Percentiles rank a stretch among this genome's conserved stretches.
Evolutionary conservation across 1,284 basidiomycete species (phyloP).

Genomic region (Nidula niveotomentosa): DNA sequence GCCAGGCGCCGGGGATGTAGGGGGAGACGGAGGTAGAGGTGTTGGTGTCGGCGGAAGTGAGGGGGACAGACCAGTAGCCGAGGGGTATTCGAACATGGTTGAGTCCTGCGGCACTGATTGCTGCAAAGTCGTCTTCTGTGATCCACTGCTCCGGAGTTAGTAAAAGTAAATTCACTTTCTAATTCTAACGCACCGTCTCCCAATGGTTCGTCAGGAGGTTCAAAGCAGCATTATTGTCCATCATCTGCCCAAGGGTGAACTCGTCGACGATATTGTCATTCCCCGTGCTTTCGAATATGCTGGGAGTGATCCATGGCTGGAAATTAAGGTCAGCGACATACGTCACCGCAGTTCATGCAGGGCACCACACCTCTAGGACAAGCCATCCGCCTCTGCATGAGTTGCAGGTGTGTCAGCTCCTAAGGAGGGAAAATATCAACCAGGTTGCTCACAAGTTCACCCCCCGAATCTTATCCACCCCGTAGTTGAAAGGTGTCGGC

Average conservation of each 20-base stretch:
- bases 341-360: too few relatives aligned
- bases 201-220: conserved; percentile 59
- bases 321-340: background rate
- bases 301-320: conserved; percentile 77
- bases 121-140: conserved; percentile 66
- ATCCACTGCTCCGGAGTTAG: conserved; percentile 49
- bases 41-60: conserved; percentile 50
- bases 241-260: conserved; percentile 63
- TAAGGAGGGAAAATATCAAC: conserved; percentile 2
- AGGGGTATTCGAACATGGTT: conserved; percentile 81
- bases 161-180: background rate
- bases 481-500: conserved; percentile 48
- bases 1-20: conserved; percentile 66
- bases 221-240: conserved; percentile 45
- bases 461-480: conserved; percentile 51
- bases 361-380: conserved; percentile 50
- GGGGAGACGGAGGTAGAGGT: conserved; percentile 50
- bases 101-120: conserved; percentile 68
- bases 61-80: conserved; percentile 76
- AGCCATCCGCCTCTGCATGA: conserved; percentile 59
- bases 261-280: conserved; percentile 68
- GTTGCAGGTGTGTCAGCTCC: background rate
- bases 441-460: conserved; percentile 56
- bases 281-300: conserved; percentile 63
- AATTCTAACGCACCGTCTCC: conserved; percentile 44